A percentile compares a stretch with the other conserved stretches of the same genome.
phyloP scores from a whole-genome alignment of 805 yeast species.

The Scheffersomyces amazonensis region DNA sequence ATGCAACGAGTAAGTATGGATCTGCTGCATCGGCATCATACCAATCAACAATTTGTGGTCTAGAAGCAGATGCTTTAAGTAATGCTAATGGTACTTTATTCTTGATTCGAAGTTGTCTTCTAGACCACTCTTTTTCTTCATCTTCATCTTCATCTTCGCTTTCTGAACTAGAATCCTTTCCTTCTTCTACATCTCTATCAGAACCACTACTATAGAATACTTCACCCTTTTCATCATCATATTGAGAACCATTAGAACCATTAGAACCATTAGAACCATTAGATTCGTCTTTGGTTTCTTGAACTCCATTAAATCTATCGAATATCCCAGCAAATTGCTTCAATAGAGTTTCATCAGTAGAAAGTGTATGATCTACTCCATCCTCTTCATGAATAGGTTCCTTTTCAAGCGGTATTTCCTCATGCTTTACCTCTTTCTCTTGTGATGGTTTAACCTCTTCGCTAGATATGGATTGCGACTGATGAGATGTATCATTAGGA shows the following conservation, averaged over 20 bases:
- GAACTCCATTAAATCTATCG: no score
- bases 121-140: conserved; percentile 28
- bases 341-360: no score
- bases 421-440: no score
- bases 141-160: conserved; percentile 13
- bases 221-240: conserved; percentile 1
- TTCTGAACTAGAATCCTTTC: conserved; percentile 9
- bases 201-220: conserved; percentile 23
- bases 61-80: conserved; percentile 56
- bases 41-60: conserved; percentile 84
- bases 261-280: no score
- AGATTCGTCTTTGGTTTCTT: conserved; percentile 1
- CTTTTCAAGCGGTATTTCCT: no score
- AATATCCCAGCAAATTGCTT: no score
- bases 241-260: no score
- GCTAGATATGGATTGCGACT: no score
- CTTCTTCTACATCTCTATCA: conserved; percentile 20
- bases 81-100: conserved; percentile 64
- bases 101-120: conserved; percentile 48
- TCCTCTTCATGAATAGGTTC: no score
- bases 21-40: conserved; percentile 81
- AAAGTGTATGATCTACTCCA: no score
- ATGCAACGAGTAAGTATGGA: conserved; percentile 60
- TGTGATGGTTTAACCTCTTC: no score
- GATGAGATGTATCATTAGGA: no score